These are phyloP conservation scores for Ligustrum vulgare DNA, from an alignment of 257 asterid genomes.

Conservation along the genomic window DNA sequence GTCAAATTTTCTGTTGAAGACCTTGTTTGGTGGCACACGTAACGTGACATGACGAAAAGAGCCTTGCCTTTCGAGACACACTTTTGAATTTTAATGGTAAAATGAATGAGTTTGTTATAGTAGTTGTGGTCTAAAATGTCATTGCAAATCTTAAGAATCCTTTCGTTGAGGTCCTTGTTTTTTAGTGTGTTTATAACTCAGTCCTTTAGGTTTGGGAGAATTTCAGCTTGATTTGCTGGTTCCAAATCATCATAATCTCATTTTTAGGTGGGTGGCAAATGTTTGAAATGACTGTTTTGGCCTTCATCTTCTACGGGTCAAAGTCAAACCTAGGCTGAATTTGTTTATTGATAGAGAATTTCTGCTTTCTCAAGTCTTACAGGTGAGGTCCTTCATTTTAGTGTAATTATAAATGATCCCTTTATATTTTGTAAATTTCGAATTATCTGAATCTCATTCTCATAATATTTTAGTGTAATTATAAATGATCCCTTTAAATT, in stretches of 20 bases:
- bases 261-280: not conserved
- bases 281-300: not conserved
- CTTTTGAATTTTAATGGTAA: not conserved
- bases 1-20: constrained; percentile 32
- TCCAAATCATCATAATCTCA: not conserved
- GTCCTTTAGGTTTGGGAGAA: not conserved
- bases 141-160: not conserved
- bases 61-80: not conserved
- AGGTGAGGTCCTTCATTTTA: not conserved
- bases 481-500: not conserved
- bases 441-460: too few relatives aligned
- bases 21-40: constrained; percentile 20
- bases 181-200: not conserved
- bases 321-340: not conserved
- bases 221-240: not conserved
- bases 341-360: not conserved
- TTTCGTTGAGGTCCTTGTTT: not conserved
- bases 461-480: too few relatives aligned
- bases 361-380: not conserved
- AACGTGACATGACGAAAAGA: constrained; percentile 3
- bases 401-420: not conserved
- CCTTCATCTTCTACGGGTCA: not conserved
- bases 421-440: too few relatives aligned
- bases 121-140: not conserved
- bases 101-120: not conserved